Evolutionary conservation across 768 basidiomycete genomes (phyloP).

Genomic region (Xerocomus potaroensis): DNA sequence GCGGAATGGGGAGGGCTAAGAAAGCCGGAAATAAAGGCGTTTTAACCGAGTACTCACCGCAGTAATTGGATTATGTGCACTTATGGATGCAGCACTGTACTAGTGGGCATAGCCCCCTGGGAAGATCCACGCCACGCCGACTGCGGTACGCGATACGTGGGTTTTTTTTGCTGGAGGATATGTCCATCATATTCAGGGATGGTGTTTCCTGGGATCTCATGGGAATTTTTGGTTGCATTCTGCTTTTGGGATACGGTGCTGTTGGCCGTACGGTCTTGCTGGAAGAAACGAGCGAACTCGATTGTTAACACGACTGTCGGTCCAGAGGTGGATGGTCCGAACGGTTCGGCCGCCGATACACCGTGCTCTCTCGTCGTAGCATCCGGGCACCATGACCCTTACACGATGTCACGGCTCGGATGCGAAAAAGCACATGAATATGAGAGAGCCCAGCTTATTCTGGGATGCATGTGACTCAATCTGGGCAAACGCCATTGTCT

Average conservation of each 20-base stretch:
- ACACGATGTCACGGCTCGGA: not conserved
- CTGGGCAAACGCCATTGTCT: not conserved
- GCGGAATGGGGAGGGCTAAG: no score
- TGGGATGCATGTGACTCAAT: not conserved
- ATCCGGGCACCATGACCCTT: slow-evolving; percentile 1
- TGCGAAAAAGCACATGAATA: not conserved
- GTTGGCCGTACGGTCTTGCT: not conserved
- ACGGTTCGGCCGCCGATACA: not conserved
- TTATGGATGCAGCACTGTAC: no score
- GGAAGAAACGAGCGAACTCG: not conserved
- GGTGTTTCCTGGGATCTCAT: not conserved
- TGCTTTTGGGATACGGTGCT: not conserved
- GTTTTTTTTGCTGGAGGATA: not conserved
- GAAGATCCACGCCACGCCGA: not conserved
- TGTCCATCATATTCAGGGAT: not conserved
- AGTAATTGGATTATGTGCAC: not conserved
- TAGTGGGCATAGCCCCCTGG: no score
- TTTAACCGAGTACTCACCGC: not conserved
- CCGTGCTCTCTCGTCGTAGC: not conserved
- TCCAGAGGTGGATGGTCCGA: not conserved
- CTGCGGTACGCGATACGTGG: no score
- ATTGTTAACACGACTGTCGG: not conserved
- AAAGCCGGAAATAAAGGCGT: no score
- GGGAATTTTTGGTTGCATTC: not conserved
- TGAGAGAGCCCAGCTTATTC: not conserved